These are phyloP conservation scores for Hypericum androsaemum DNA, from an alignment of 345 rosid genomes.

Conservation along the genomic window DNA sequence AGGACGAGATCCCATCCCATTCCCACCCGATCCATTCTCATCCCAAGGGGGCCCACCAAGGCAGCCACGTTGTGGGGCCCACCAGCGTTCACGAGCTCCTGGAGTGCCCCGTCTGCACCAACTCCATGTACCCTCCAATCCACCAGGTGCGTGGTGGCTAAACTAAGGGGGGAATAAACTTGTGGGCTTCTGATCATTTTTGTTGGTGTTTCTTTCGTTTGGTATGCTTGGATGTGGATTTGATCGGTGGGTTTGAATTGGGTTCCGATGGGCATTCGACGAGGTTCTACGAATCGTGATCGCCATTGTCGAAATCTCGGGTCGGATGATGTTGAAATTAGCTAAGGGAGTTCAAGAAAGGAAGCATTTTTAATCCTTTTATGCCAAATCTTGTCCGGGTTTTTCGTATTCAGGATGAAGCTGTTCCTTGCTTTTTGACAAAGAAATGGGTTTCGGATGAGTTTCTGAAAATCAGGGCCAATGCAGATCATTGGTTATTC, in stretches of 20 bases:
- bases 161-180: conserved; percentile 3
- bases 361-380: too few species aligned
- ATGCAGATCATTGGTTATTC: too few species aligned
- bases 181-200: conserved; percentile 1
- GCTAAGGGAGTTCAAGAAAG: too few species aligned
- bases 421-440: too few species aligned
- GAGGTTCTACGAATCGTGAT: too few species aligned
- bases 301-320: too few species aligned
- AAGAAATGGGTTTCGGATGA: too few species aligned
- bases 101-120: conserved; percentile 47
- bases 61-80: conserved; percentile 32
- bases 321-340: too few species aligned
- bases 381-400: too few species aligned
- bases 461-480: too few species aligned
- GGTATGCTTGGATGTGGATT: not conserved
- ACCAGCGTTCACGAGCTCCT: conserved; percentile 64
- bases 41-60: conserved; percentile 13
- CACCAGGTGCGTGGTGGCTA: conserved; percentile 41
- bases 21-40: conserved; percentile 23
- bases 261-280: too few species aligned
- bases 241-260: not conserved
- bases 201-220: not conserved
- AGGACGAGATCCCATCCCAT: conserved; percentile 27
- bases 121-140: conserved; percentile 54
- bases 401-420: too few species aligned